Base-by-base conservation (phyloP, 495 filamentous ascomycete species). In the Hypoxylon fuscum region DNA sequence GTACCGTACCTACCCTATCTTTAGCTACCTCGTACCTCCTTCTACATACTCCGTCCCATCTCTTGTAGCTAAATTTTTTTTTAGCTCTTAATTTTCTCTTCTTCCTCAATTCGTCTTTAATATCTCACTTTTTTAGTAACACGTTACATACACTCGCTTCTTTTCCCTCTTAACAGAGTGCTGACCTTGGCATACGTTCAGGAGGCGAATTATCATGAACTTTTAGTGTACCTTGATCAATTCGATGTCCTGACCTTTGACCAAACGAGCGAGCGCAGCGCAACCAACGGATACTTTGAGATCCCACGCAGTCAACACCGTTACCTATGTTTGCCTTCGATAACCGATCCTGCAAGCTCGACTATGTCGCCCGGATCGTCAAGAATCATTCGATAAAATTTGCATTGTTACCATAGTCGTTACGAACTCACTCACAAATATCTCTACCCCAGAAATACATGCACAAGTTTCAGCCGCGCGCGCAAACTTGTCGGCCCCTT, bases 361-460 rank as follows among this genome's bases (percentile, higher is more conserved):
- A 66, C 69, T 72, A 72, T 72, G 69, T 61, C 69, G 66, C 61
- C 69, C 23, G 50, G 45, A 59, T 59, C 62, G 50, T 66, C 57
- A 45, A 65, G 55, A 46, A 31, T 51, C 37, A 62, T 45, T 53
- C 64, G 62, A 66, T 66, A 59, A 60, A 68, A 65, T 59, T 53
- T 59, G 55, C 54, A 41, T 61, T 47, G 41, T 54, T 53, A 18
- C 53, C 38, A 27, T 68, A 62, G 64, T 59, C 38, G 49, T 41
- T 27, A 3, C 25, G 25, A 27, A 27, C 3, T 27, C n/a, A 37
- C 48, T 41, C 35, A 54, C 45, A 55, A 62, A 38, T 59, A 58
- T 56, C 53, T 46, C 49, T 62, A 40, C 18, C 25, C 25, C 7
- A 31, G 55, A 59, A 51, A 52, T 66, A 63, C 46, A 62, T 48